Percentiles rank a stretch among this genome's conserved stretches.
Conservation (phyloP, 305 asterid genomes). For the Ilex paraguariensis region DNA sequence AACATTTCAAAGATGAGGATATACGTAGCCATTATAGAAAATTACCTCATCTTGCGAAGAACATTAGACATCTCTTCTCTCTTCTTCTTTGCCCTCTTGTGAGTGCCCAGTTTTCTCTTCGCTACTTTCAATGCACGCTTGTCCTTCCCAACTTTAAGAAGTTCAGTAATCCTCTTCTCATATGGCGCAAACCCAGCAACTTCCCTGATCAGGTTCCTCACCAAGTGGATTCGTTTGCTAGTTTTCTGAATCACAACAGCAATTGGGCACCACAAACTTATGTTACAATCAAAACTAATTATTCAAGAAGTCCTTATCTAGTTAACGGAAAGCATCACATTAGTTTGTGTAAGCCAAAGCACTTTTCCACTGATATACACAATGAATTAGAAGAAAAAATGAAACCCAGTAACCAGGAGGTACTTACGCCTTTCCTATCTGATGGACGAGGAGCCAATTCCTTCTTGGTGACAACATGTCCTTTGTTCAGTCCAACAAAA, state of each 20-base stretch:
- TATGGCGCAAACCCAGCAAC: conserved; percentile 13
- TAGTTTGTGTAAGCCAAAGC: too few species aligned
- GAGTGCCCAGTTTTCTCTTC: conserved; percentile 13
- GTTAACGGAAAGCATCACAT: too few species aligned
- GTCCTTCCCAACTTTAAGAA: conserved; percentile 11
- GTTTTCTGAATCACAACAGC: background rate
- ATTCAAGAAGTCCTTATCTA: too few species aligned
- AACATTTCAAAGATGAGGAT: too few species aligned
- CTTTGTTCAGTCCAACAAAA: conserved; percentile 58
- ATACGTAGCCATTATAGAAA: background rate
- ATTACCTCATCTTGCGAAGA: conserved; percentile 33
- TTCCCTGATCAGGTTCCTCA: conserved; percentile 9
- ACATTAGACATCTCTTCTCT: conserved; percentile 79
- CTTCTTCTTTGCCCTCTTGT: conserved; percentile 42
- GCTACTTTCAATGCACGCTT: conserved; percentile 14
- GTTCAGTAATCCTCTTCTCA: conserved; percentile 14
- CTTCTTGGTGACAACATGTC: conserved; percentile 65
- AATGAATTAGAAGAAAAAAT: too few species aligned
- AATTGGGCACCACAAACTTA: background rate
- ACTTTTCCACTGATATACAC: too few species aligned
- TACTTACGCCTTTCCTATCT: conserved; percentile 59
- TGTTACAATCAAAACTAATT: too few species aligned
- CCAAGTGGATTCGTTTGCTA: conserved; percentile 8
- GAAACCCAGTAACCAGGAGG: background rate
- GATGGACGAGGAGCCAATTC: conserved; percentile 68